A percentile compares a stretch with the other conserved stretches of the same genome.
Conservation (phyloP, 306 rosid species). For the Sicyos edulis region DNA sequence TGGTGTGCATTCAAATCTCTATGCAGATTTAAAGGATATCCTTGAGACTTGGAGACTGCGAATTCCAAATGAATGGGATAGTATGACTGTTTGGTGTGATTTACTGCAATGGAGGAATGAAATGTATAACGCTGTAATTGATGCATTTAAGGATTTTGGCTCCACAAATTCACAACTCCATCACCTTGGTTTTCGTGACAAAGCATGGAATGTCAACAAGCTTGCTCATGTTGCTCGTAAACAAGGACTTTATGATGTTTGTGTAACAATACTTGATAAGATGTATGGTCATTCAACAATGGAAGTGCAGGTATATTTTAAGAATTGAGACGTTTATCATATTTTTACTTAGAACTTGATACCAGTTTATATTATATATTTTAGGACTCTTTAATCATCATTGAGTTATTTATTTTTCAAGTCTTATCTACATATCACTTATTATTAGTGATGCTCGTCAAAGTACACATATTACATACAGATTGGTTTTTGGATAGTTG, state of each 20-base stretch:
- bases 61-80: constrained; percentile 98
- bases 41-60: constrained; percentile 99
- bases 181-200: constrained; percentile 99
- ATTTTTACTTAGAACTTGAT: neutral
- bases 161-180: constrained; percentile 76
- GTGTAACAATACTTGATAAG: constrained; percentile 82
- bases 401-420: neutral
- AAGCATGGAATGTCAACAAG: constrained; percentile 98
- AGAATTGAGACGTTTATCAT: neutral
- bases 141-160: constrained; percentile 85
- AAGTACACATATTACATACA: too few species aligned
- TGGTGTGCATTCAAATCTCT: constrained; percentile 83
- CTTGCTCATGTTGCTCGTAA: constrained; percentile 93
- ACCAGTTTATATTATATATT: neutral
- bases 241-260: constrained; percentile 92
- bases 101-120: constrained; percentile 99
- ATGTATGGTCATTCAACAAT: constrained; percentile 94
- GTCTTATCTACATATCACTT: too few species aligned
- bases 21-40: constrained; percentile 96
- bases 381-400: neutral
- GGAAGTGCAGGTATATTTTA: constrained; percentile 88
- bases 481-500: too few species aligned
- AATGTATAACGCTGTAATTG: constrained; percentile 89
- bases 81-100: constrained; percentile 97
- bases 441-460: too few species aligned